Percentiles rank a stretch among this genome's conserved stretches.
Conservation (phyloP, 306 rosid species). For the Carpinus viminea region DNA sequence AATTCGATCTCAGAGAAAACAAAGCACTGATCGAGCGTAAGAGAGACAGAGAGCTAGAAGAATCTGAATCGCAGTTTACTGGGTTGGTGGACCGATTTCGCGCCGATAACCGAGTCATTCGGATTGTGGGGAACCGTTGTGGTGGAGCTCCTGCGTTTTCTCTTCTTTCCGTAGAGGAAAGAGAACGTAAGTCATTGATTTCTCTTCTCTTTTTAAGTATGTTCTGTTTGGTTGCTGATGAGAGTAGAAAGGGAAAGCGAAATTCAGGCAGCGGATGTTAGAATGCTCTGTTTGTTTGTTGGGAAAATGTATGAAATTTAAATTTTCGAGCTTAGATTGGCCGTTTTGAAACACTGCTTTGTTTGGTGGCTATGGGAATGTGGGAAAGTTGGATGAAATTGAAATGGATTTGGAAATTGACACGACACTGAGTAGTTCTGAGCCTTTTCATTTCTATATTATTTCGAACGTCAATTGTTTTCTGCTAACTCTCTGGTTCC, state of each 20-base stretch:
- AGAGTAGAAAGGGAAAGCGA: background rate
- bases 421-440: too few relatives aligned
- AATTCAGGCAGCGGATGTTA: background rate
- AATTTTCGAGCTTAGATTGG: too few relatives aligned
- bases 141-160: slow-evolving; percentile 26
- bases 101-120: slow-evolving; percentile 37
- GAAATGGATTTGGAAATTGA: too few relatives aligned
- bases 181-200: slow-evolving; percentile 32
- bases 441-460: too few relatives aligned
- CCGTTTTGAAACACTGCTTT: too few relatives aligned
- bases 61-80: slow-evolving; percentile 1
- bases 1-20: background rate
- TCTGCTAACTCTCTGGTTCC: too few relatives aligned
- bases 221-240: background rate
- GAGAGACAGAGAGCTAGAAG: slow-evolving; percentile 11
- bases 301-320: too few relatives aligned
- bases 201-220: background rate
- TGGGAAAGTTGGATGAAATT: too few relatives aligned
- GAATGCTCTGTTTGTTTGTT: background rate
- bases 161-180: background rate
- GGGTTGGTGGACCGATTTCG: slow-evolving; percentile 63
- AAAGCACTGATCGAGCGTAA: background rate
- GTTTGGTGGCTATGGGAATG: too few relatives aligned
- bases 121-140: slow-evolving; percentile 58
- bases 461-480: too few relatives aligned